Conservation (phyloP, 768 basidiomycete species). For the Tulasnella sp. region DNA sequence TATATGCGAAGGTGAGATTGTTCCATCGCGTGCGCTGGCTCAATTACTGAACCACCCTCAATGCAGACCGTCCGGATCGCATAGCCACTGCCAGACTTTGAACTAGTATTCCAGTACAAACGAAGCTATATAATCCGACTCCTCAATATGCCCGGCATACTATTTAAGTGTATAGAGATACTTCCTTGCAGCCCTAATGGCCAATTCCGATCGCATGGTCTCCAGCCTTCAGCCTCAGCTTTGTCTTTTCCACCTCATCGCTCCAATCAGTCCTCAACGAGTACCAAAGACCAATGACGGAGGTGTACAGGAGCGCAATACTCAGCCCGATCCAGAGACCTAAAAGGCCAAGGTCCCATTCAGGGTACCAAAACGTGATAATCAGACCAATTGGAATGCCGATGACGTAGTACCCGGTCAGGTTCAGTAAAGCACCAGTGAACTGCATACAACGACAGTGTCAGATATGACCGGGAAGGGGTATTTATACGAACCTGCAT, state of each 20-base stretch:
- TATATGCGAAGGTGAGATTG: conserved; percentile 71
- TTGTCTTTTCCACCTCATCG: conserved; percentile 61
- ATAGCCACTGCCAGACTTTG: neutral
- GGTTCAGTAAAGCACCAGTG: conserved; percentile 72
- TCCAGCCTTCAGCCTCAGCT: conserved; percentile 34
- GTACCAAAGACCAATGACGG: conserved; percentile 52
- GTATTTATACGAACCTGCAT: conserved; percentile 51
- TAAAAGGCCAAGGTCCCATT: conserved; percentile 49
- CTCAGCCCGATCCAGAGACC: conserved; percentile 88
- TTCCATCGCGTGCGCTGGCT: neutral
- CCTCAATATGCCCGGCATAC: neutral
- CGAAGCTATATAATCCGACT: neutral
- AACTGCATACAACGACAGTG: conserved; percentile 42
- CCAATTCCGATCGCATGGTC: neutral
- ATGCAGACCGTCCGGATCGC: conserved; percentile 17
- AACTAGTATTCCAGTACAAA: neutral
- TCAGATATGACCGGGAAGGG: neutral
- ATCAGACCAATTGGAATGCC: conserved; percentile 80
- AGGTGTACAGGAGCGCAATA: conserved; percentile 56
- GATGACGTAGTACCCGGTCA: conserved; percentile 77
- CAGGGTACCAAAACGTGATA: conserved; percentile 56
- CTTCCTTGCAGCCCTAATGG: neutral
- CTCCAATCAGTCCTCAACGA: conserved; percentile 65
- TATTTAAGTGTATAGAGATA: neutral
- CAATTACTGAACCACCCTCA: neutral